A percentile compares a stretch with the other conserved stretches of the same genome.
phyloP scores from a whole-genome alignment of 768 basidiomycete species.

The Leccinum longicurvipes region DNA sequence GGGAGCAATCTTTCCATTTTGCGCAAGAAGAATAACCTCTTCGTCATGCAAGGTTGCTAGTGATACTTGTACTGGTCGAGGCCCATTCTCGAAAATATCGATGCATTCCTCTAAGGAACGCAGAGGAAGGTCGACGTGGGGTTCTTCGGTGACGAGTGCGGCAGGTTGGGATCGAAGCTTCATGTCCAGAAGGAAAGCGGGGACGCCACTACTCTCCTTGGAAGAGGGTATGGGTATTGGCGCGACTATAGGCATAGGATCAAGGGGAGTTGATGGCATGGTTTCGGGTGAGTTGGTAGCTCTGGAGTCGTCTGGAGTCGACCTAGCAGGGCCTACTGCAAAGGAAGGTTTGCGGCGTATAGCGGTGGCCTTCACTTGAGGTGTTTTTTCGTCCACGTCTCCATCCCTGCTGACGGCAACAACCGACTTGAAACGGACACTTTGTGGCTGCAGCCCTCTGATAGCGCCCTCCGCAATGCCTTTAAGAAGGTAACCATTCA shows the following conservation, averaged over 20 bases:
- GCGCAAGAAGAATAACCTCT: conserved; percentile 83
- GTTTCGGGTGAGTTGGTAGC: conserved; percentile 14
- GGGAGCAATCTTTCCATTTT: conserved; percentile 90
- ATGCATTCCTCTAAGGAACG: conserved; percentile 76
- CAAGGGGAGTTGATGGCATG: conserved; percentile 11
- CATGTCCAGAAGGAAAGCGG: conserved; percentile 32
- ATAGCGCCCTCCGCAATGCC: conserved; percentile 63
- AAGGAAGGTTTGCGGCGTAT: conserved; percentile 22
- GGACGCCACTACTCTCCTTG: conserved; percentile 21
- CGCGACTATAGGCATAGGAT: conserved; percentile 18
- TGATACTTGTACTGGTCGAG: conserved; percentile 54
- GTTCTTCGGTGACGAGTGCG: conserved; percentile 11
- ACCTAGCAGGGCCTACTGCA: conserved; percentile 21
- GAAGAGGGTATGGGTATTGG: conserved; percentile 24
- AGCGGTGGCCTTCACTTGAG: conserved; percentile 9
- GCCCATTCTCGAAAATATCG: conserved; percentile 73
- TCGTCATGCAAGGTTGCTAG: conserved; percentile 78
- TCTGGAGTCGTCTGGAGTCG: conserved; percentile 10
- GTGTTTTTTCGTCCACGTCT: conserved; percentile 18
- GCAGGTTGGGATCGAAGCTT: conserved; percentile 30
- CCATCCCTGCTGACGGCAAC: conserved; percentile 19
- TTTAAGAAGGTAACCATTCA: conserved; percentile 94
- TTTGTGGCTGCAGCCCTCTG: conserved; percentile 29
- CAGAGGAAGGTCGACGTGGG: conserved; percentile 13
- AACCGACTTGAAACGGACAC: conserved; percentile 29